Evolutionary conservation across 768 basidiomycete genomes (phyloP), one percentile per base, ranked within the genome.

Genomic region (Pisolithus sp.): DNA sequence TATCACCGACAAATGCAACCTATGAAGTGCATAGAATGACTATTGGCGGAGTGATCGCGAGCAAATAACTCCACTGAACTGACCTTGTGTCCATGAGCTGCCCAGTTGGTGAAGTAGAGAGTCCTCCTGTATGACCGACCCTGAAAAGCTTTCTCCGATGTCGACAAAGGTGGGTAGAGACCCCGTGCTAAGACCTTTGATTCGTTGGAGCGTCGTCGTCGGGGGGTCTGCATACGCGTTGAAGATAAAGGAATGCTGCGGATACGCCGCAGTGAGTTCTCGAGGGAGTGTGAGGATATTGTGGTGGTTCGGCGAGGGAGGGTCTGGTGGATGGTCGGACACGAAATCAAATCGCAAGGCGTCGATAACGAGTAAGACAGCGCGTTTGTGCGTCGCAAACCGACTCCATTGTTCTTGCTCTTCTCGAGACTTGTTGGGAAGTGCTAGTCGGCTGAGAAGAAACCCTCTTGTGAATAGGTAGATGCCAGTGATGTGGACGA

Each of bases 161-260:
- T 98, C 95, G 38, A 97, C 80, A 62, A 99, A 97, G 0, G 95
- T 98, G 0, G 95, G 94, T 8, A 99, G 71, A 0, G 93, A 93
- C 8, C 95, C 96, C 0, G 96, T 97, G 0, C 93, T 96, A 39
- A 99, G 71, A 0, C 85, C 96, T 61, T 99, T 99, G 58, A 99
- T 84, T 2, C 96, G 80, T 65, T 98, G 96, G 37, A 98, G 77
- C 0, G 95, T 98, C 0, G 92, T 82, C 0, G 96, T 99, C 0
- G 96, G 96, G 0, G 96, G 95, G 62, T 99, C 95, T 4, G 93
- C 82, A 68, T 89, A 85, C 2, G 91, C 77, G 62, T 97, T 88
- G 68, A 91, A 93, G 41, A 98, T 73, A 66, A 95, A 82, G 0
- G 93, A 94, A 49, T 84, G 78, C 37, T 72, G 64, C 0, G 96